These are phyloP conservation scores for Aspergillus neotritici DNA, from an alignment of 2,329 filamentous ascomycete genomes.

Conservation along the genomic window DNA sequence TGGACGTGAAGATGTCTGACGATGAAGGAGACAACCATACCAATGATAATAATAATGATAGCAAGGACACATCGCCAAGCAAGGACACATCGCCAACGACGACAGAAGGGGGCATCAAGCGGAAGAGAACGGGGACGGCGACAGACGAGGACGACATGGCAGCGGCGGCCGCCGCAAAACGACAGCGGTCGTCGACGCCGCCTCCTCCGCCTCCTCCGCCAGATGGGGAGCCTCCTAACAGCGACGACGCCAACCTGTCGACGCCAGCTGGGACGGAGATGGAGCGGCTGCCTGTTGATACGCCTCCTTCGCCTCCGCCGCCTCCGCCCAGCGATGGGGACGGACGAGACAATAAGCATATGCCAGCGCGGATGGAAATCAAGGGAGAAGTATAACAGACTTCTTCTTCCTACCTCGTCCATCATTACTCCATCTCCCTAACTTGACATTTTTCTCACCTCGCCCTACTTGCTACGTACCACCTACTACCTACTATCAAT, in stretches of 20 bases:
- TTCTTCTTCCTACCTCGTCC: slow-evolving; percentile 6
- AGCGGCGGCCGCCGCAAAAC: slow-evolving; percentile 49
- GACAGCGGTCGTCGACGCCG: slow-evolving; percentile 45
- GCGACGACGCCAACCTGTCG: slow-evolving; percentile 15
- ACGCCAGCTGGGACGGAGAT: too few species aligned
- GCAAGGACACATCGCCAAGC: not conserved
- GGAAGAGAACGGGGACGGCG: slow-evolving; percentile 51
- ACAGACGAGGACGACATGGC: slow-evolving; percentile 25
- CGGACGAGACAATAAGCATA: slow-evolving; percentile 8
- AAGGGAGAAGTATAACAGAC: slow-evolving; percentile 19
- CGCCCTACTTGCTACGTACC: too few species aligned
- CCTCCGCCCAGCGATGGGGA: slow-evolving; percentile 14
- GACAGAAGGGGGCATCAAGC: slow-evolving; percentile 43
- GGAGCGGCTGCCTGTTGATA: too few species aligned
- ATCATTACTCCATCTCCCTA: too few species aligned
- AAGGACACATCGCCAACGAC: not conserved
- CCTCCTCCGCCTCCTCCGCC: slow-evolving; percentile 33
- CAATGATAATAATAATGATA: slow-evolving; percentile 9
- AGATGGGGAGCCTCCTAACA: slow-evolving; percentile 20
- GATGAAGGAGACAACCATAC: slow-evolving; percentile 31
- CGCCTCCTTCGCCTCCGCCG: slow-evolving; percentile 30
- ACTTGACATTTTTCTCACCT: slow-evolving; percentile 8
- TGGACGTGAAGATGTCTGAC: slow-evolving; percentile 39
- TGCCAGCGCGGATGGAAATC: slow-evolving; percentile 19
- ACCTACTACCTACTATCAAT: too few species aligned